Evolutionary conservation across 768 basidiomycete genomes (phyloP), one percentile per base, ranked within the genome.

Genomic region (Rhizopogon roseolus): DNA sequence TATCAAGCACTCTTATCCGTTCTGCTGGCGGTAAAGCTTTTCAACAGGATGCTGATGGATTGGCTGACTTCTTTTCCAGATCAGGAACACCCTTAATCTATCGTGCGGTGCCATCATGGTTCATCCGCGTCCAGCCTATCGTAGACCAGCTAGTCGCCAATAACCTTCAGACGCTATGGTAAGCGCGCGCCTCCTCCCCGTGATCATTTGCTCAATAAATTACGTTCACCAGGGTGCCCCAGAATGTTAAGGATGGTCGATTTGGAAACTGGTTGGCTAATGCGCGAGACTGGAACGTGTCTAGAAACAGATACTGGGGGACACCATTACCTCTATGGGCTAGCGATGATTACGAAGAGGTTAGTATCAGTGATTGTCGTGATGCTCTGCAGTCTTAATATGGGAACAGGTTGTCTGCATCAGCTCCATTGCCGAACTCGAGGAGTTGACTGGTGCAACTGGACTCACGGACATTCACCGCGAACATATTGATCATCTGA

Each of bases 251-350:
- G 6, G 95, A 98, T 55, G 83, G 87, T 60, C 81, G 96, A 34
- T 99, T 99, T 66, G 94, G 93, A 19, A 95, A 93, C 69, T 99
- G 97, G 97, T 78, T 99, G 49, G 87, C 89, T 45, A 98, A 96
- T 69, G 97, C 97, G n/a, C 82, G 95, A 19, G 97, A 99, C 66
- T 99, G 97, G 97, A 98, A 98, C 66, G 80, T 99, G 58, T 97
- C 95, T n/a, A 82, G 97, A 57, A 98, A 98, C 75, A 82, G 97
- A 45, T 99, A 98, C 68, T 99, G 95, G 95, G 97, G 96, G 34
- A 98, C 95, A 5, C 97, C 97, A 16, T 85, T 99, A 53, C 97
- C 97, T 10, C 74, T 99, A 36, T 99, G 97, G 97, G 92, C 77
- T 27, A 94, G 90, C 64, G 93, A 95, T 0, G 97, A 99, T 70